phyloP scores from a whole-genome alignment of 2,329 filamentous ascomycete genomes.

The Colletotrichum cordylinicola region DNA sequence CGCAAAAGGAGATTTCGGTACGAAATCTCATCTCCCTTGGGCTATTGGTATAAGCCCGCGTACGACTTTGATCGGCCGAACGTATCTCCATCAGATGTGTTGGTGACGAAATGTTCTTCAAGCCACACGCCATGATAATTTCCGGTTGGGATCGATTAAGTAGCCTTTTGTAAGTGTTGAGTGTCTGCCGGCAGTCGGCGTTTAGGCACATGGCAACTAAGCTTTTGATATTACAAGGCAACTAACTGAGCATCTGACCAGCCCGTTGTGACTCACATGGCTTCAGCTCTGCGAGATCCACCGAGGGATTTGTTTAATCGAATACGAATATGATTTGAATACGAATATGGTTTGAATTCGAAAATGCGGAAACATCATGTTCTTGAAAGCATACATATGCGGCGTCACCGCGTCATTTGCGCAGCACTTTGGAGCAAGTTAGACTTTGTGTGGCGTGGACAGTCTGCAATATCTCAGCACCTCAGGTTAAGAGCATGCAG shows the following conservation, averaged over 20 bases:
- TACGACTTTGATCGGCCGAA: not conserved
- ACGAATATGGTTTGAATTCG: not conserved
- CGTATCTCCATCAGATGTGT: not conserved
- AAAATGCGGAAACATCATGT: not conserved
- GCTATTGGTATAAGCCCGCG: not conserved
- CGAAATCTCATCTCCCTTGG: not conserved
- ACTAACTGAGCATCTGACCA: not conserved
- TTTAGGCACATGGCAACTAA: not conserved
- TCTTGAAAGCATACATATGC: not conserved
- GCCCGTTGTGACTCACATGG: not conserved
- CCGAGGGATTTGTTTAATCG: not conserved
- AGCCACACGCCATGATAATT: not conserved
- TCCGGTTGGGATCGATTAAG: not conserved
- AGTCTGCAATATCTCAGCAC: not conserved
- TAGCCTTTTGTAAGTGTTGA: not conserved
- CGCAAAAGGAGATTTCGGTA: not conserved
- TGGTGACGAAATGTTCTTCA: not conserved
- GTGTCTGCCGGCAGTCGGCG: not conserved
- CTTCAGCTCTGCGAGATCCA: not conserved
- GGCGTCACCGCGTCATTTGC: not conserved
- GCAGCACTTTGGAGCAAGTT: not conserved
- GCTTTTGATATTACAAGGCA: not conserved
- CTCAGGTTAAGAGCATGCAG: not conserved
- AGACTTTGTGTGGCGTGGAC: not conserved
- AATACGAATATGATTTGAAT: not conserved